These are phyloP conservation scores for Phytophthora sp. DNA, from an alignment of 352 stramenopile species.

Conservation along the genomic window DNA sequence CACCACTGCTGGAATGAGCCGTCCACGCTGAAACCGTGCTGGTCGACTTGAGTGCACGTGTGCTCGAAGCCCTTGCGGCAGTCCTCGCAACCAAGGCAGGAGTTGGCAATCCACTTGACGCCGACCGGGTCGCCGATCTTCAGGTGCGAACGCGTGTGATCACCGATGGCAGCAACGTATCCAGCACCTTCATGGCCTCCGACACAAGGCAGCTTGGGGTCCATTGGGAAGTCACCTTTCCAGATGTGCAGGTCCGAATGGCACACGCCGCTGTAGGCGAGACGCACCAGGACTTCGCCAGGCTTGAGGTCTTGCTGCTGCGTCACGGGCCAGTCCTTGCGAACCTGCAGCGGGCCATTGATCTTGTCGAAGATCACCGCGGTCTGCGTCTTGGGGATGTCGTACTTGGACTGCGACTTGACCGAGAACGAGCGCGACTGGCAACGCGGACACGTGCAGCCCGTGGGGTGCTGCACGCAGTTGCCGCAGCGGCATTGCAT, in stretches of 20 bases:
- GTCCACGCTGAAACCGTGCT: constrained; percentile 39
- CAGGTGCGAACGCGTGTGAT: constrained; percentile 41
- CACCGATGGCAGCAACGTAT: constrained; percentile 56
- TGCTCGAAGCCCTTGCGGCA: constrained; percentile 54
- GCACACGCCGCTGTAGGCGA: constrained; percentile 58
- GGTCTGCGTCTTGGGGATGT: constrained; percentile 55
- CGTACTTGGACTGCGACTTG: constrained; percentile 46
- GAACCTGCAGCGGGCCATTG: constrained; percentile 44
- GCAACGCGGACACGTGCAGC: constrained; percentile 20
- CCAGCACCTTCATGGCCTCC: constrained; percentile 62
- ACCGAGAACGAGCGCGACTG: constrained; percentile 39
- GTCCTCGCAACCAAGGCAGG: constrained; percentile 51
- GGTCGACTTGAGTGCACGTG: constrained; percentile 34
- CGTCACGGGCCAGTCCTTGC: constrained; percentile 48
- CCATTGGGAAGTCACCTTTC: constrained; percentile 37
- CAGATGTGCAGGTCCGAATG: constrained; percentile 56
- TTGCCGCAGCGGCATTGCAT: constrained; percentile 27
- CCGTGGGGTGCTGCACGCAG: constrained; percentile 24
- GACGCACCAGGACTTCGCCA: constrained; percentile 51
- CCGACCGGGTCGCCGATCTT: constrained; percentile 53
- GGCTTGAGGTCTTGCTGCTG: constrained; percentile 49
- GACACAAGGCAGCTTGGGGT: constrained; percentile 44
- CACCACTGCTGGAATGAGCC: constrained; percentile 61
- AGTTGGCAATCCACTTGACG: constrained; percentile 52
- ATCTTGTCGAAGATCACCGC: constrained; percentile 53